These are phyloP conservation scores for Penicillium glabrum DNA, from an alignment of 2,329 filamentous ascomycete species.

Conservation along the genomic window DNA sequence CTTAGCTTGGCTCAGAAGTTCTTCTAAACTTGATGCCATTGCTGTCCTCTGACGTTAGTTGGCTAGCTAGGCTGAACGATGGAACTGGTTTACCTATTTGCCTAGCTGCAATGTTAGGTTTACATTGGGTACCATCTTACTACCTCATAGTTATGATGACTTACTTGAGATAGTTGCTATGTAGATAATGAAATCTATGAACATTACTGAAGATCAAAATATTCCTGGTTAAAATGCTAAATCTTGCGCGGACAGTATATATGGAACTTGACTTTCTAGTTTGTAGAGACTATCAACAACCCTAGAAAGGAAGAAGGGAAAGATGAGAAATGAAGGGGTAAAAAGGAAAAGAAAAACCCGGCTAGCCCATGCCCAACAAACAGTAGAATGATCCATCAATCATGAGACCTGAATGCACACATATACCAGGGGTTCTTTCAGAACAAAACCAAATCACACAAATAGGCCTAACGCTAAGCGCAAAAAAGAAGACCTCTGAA, in stretches of 20 bases:
- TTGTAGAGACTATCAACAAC: neutral
- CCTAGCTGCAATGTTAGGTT: neutral
- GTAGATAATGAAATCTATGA: neutral
- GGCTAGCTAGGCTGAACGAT: no score
- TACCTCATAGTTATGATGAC: neutral
- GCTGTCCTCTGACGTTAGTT: neutral
- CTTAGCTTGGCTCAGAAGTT: slow-evolving; percentile 64
- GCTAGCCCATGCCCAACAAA: slow-evolving; percentile 8
- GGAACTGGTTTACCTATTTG: no score
- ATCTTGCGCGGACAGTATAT: slow-evolving; percentile 2
- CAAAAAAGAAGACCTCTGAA: slow-evolving; percentile 16
- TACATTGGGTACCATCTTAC: neutral
- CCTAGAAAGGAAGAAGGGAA: neutral
- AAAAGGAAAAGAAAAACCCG: slow-evolving; percentile 1
- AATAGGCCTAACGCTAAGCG: slow-evolving; percentile 24
- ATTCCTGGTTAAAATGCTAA: neutral
- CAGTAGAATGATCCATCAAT: slow-evolving; percentile 7
- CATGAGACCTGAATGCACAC: slow-evolving; percentile 2
- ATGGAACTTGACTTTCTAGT: slow-evolving; percentile 2
- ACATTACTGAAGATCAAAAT: neutral
- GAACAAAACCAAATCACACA: slow-evolving; percentile 3
- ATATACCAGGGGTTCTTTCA: slow-evolving; percentile 1
- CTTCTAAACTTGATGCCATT: slow-evolving; percentile 28
- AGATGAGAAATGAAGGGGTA: neutral
- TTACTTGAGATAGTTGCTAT: neutral